phyloP scores from a whole-genome alignment of 129 eudicot species.

The Centrapalus pauciflorus region DNA sequence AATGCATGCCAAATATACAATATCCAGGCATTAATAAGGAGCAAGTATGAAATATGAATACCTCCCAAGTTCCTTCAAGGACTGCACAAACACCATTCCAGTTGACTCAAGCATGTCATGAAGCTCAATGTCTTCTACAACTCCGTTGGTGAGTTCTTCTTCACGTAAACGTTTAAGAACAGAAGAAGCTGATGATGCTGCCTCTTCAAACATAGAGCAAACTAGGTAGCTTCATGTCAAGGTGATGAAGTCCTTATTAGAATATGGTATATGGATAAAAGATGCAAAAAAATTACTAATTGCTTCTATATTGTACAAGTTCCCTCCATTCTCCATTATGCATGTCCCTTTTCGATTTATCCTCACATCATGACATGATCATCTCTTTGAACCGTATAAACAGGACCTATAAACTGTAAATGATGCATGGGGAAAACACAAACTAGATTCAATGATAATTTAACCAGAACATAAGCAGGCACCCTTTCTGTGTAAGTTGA shows the following conservation, averaged over 20 bases:
- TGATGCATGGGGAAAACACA: not conserved
- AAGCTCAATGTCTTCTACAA: conserved; percentile 30
- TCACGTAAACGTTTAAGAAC: conserved; percentile 43
- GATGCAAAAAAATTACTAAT: not conserved
- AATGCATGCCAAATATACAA: no score
- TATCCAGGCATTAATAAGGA: not conserved
- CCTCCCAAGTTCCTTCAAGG: conserved; percentile 67
- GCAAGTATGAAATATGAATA: conserved; percentile 9
- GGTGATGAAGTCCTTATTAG: not conserved
- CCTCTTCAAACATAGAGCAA: conserved; percentile 74
- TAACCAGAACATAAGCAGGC: not conserved
- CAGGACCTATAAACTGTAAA: not conserved
- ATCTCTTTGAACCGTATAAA: not conserved
- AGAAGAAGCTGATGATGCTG: conserved; percentile 50
- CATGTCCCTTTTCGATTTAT: not conserved
- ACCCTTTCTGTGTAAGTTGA: not conserved
- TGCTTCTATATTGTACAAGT: not conserved
- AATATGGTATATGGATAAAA: not conserved
- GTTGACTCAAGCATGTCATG: conserved; percentile 80
- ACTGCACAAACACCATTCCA: conserved; percentile 87
- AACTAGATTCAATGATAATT: not conserved
- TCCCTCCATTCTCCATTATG: not conserved
- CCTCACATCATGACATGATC: not conserved
- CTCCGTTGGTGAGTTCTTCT: not conserved
- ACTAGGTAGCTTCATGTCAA: conserved; percentile 63